Evolutionary conservation across 1,284 basidiomycete genomes (phyloP), one percentile per base, ranked within the genome.

Genomic region (Marasmius oreades): DNA sequence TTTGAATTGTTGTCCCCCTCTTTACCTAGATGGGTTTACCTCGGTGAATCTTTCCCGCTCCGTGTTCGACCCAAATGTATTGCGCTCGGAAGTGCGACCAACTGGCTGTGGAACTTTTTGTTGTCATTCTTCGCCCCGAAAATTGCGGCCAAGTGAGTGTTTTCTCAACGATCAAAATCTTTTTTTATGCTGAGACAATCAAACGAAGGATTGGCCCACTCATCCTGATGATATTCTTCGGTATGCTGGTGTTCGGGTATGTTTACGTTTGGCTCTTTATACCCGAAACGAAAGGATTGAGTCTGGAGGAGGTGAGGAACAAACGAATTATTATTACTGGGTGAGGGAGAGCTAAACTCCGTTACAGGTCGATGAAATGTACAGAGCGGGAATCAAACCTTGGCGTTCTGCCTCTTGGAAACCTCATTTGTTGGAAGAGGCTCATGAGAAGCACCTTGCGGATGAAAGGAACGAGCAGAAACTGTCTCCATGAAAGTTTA

Each of bases 51-150:
- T 1, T 79, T 79, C 70, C 90, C 89, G 2, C 79, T 90, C n/a
- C 82, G 88, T 56, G 84, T 92, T 12, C 79, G 90, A 46, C 79
- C 89, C 22, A 91, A 92, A 69, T 75, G 79, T 56, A 91, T 92
- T 64, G 87, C 87, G 0, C 73, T 91, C 33, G 88, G 88, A 7
- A 82, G 81, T 57, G 70, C 71, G 1, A 77, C 73, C 28, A 78
- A 77, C 65, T 86, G 84, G 86, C 51, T 87, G 39, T 87, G 83
- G 85, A 89, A 90, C 70, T 90, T 90, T 73, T 70, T 90, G n/a
- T 76, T 90, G 50, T 70, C 77, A 3, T 89, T 84, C 78, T 90
- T 89, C 67, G 74, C 82, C 1, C 84, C 85, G 5, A 76, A 81
- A 44, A 88, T 91, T 61, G 85, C 87, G 1, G 75, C 61, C 23